These are phyloP conservation scores for Rutstroemia sp. DNA, from an alignment of 2,329 filamentous ascomycete genomes.

Conservation along the genomic window DNA sequence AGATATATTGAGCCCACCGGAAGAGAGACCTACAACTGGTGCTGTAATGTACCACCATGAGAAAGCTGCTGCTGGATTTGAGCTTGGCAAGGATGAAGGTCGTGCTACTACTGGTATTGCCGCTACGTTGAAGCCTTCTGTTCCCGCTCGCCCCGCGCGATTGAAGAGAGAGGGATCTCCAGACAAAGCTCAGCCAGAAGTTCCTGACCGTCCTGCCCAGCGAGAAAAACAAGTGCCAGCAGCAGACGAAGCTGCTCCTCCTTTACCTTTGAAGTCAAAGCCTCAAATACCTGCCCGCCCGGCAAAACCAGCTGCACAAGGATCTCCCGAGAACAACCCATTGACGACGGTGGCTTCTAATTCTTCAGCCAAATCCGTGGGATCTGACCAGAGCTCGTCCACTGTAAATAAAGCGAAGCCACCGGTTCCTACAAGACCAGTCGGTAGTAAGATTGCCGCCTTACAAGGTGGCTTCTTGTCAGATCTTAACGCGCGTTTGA, in stretches of 20 bases:
- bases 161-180: constrained; percentile 22
- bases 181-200: constrained; percentile 24
- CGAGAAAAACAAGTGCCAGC: constrained; percentile 6
- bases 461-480: constrained; percentile 88
- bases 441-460: constrained; percentile 80
- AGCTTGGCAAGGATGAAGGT: constrained; percentile 18
- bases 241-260: constrained; percentile 14
- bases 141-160: constrained; percentile 48
- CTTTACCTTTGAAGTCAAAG: constrained; percentile 48
- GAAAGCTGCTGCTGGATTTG: constrained; percentile 19
- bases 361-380: constrained; percentile 29
- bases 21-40: constrained; percentile 30
- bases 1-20: constrained; percentile 33
- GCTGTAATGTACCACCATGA: constrained; percentile 27
- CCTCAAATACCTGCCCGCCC: constrained; percentile 56
- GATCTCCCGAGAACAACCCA: constrained; percentile 28
- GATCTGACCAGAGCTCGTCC: constrained; percentile 35
- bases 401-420: constrained; percentile 67
- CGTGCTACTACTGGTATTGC: constrained; percentile 25
- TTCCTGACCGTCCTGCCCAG: constrained; percentile 24
- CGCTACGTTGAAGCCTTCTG: constrained; percentile 49
- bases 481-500: constrained; percentile 83
- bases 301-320: constrained; percentile 44
- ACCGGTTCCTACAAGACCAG: constrained; percentile 68
- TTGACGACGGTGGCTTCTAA: constrained; percentile 21